These are phyloP conservation scores for Exophiala xenobiotica DNA, from an alignment of 2,329 filamentous ascomycete species.

Conservation along the genomic window DNA sequence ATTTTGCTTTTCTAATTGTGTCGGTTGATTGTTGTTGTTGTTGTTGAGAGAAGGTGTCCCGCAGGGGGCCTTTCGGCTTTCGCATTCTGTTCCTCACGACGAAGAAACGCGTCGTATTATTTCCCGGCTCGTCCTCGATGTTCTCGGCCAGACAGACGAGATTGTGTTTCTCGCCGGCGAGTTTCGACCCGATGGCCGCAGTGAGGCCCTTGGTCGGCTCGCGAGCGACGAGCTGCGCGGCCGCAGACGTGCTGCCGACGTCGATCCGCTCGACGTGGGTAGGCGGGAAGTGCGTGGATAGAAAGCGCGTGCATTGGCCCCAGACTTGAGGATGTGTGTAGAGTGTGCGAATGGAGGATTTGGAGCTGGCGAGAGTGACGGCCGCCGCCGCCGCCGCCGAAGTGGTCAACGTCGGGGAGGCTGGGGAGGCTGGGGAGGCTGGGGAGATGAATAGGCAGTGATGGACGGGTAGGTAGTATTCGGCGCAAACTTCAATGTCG, in stretches of 20 bases:
- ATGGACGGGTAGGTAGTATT: conserved; percentile 82
- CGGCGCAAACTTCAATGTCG: conserved; percentile 73
- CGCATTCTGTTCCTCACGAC: conserved; percentile 37
- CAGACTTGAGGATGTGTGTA: conserved; percentile 96
- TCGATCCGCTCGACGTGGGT: conserved; percentile 67
- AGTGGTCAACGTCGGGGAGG: neutral
- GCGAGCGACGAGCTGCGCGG: conserved; percentile 69
- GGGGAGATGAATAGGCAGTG: conserved; percentile 71
- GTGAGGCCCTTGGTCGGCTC: conserved; percentile 51
- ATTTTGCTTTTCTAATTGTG: neutral
- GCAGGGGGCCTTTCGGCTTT: too few species aligned
- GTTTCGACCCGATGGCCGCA: conserved; percentile 75
- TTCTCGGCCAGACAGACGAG: conserved; percentile 63
- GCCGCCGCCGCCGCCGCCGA: neutral
- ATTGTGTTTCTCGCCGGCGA: conserved; percentile 68
- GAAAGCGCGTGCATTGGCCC: conserved; percentile 80
- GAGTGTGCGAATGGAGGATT: conserved; percentile 61
- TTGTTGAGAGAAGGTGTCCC: conserved; percentile 7
- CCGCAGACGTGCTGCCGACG: conserved; percentile 79
- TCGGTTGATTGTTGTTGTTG: neutral
- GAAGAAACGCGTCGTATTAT: conserved; percentile 50
- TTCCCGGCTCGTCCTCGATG: conserved; percentile 46
- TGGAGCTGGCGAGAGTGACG: neutral
- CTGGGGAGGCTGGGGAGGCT: neutral
- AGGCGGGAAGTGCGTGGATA: conserved; percentile 44